phyloP scores from a whole-genome alignment of 768 basidiomycete genomes.

The Baorangia bicolor region DNA sequence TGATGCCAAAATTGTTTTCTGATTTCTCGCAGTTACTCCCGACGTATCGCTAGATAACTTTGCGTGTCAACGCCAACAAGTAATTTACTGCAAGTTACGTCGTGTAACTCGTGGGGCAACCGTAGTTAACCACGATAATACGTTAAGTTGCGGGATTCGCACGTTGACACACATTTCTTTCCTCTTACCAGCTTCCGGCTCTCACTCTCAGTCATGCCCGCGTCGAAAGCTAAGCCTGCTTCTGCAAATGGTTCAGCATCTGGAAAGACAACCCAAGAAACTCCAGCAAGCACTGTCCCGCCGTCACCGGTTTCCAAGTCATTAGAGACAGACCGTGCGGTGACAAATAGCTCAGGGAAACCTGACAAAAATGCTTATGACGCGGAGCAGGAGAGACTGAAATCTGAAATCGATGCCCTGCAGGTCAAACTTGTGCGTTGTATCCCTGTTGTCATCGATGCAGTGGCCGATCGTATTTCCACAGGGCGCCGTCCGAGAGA shows the following conservation, averaged over 20 bases:
- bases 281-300: slow-evolving; percentile 29
- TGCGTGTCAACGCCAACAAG: not conserved
- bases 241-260: slow-evolving; percentile 48
- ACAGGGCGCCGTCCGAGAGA: slow-evolving; percentile 71
- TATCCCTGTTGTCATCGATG: not conserved
- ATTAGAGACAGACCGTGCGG: slow-evolving; percentile 17
- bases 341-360: slow-evolving; percentile 44
- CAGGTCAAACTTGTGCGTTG: slow-evolving; percentile 78
- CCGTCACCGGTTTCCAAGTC: slow-evolving; percentile 26
- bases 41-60: not conserved
- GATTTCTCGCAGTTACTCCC: slow-evolving; percentile 13
- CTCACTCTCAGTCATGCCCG: slow-evolving; percentile 25
- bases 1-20: slow-evolving; percentile 69
- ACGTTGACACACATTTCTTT: slow-evolving; percentile 19
- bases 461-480: slow-evolving; percentile 3
- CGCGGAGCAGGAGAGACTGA: slow-evolving; percentile 79
- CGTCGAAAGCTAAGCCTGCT: slow-evolving; percentile 55
- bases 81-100: not conserved
- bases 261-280: slow-evolving; percentile 14
- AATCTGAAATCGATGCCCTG: slow-evolving; percentile 78
- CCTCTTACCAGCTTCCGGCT: slow-evolving; percentile 27
- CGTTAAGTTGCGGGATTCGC: slow-evolving; percentile 15
- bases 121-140: not conserved
- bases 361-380: slow-evolving; percentile 89
- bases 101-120: not conserved